A percentile compares a stretch with the other conserved stretches of the same genome.
Evolutionary conservation across 768 basidiomycete genomes (phyloP).

Genomic region (Trametes gibbosa): DNA sequence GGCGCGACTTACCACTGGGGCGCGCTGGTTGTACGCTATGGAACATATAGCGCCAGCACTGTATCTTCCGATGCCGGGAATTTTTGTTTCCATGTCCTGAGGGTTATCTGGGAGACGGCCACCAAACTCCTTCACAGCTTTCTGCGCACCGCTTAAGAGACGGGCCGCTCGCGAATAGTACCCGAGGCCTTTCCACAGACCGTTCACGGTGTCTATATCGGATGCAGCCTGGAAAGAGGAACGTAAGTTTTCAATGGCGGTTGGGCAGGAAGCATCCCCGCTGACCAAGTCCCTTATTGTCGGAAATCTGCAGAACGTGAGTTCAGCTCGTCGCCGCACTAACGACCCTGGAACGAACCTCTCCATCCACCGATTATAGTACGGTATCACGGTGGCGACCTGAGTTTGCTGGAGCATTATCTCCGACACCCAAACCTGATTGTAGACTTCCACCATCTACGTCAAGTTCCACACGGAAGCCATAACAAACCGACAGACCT

Average conservation of each 20-base stretch:
- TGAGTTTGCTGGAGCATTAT: conserved; percentile 98
- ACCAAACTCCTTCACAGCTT: conserved; percentile 58
- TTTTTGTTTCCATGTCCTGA: conserved; percentile 73
- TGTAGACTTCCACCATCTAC: neutral
- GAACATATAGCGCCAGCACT: conserved; percentile 83
- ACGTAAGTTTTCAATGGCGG: neutral
- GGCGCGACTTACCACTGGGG: conserved; percentile 68
- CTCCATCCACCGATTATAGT: conserved; percentile 86
- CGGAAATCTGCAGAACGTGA: conserved; percentile 61
- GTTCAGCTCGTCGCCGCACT: neutral
- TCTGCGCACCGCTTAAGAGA: conserved; percentile 80
- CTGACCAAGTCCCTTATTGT: conserved; percentile 73
- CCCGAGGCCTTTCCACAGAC: conserved; percentile 88
- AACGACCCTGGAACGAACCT: conserved; percentile 43
- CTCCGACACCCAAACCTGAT: conserved; percentile 85
- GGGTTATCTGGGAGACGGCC: conserved; percentile 81
- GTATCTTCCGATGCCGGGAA: conserved; percentile 88
- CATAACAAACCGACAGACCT: conserved; percentile 47
- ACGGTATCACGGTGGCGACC: conserved; percentile 89
- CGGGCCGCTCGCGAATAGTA: conserved; percentile 88
- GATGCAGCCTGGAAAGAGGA: conserved; percentile 49
- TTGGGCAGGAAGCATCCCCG: conserved; percentile 17
- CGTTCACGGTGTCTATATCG: conserved; percentile 81
- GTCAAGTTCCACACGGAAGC: neutral
- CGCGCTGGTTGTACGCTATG: conserved; percentile 83